Evolutionary conservation across 2,329 filamentous ascomycete genomes (phyloP), one percentile per base, ranked within the genome.

Genomic region (Aphanoascus verrucosus): DNA sequence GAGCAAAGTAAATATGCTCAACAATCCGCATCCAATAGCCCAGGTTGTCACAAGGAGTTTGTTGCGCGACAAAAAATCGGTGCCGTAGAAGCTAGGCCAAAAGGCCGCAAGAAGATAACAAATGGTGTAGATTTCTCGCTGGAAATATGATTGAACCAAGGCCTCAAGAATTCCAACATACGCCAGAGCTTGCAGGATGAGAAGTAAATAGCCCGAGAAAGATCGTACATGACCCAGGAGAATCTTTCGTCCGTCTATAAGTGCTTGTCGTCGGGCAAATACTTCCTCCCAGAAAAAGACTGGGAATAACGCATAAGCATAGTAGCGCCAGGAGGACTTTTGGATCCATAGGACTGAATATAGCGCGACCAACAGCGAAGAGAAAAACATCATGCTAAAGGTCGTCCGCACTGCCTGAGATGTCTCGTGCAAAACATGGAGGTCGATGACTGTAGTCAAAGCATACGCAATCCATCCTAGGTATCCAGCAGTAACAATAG

Each of bases 271-370:
- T 28, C 86, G 81, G 2, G 87, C 86, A 68, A 85, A 91, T 0
- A 96, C 87, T 64, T 96, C 90, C 68, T 96, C 91, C 93, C 93
- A 98, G 72, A 98, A 97, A 54, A 88, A 79, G 1, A 95, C 83
- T 0, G 93, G 93, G 68, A 98, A 98, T 61, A 94, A 80, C 0
- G 85, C 86, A 66, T 98, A 98, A 1, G 82, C 80, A 64, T 97
- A 98, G 68, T 98, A 98, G 1, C 86, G 85, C 54, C 76, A 66
- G 0, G 91, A 85, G 1, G 90, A 95, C 43, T 82, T 79, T 44
- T 94, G 91, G 54, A 88, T 74, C 55, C 86, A 74, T 53, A 98
- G 85, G 0, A 88, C 82, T 5, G 88, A 84, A 63, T 86, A 96
- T 11, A 97, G 69, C 1, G 75, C 76, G 20, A 86, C 77, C n/a